Evolutionary conservation across 768 basidiomycete genomes (phyloP).

Genomic region (Mycena chlorophos): DNA sequence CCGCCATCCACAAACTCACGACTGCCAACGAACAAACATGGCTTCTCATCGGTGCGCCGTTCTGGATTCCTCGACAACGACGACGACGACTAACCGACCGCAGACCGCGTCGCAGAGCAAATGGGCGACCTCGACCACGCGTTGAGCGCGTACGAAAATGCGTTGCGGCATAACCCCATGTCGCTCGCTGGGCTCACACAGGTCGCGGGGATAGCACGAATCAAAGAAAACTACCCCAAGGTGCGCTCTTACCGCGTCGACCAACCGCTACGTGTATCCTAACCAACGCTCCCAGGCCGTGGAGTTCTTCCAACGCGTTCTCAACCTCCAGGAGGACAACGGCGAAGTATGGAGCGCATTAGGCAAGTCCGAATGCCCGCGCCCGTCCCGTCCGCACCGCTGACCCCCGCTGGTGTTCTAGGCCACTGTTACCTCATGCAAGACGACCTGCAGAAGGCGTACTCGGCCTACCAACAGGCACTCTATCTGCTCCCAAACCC

Average conservation of each 20-base stretch:
- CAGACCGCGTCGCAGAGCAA: conserved; percentile 94
- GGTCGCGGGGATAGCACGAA: conserved; percentile 94
- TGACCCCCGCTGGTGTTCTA: conserved; percentile 31
- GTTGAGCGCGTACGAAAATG: conserved; percentile 90
- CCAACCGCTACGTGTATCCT: conserved; percentile 1
- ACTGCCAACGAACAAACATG: conserved; percentile 93
- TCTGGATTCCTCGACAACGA: conserved; percentile 13
- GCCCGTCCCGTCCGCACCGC: conserved; percentile 18
- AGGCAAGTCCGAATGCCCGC: conserved; percentile 47
- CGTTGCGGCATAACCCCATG: conserved; percentile 91
- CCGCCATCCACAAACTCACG: conserved; percentile 74
- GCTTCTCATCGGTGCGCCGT: conserved; percentile 79
- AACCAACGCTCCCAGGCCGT: conserved; percentile 65
- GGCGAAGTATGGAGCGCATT: conserved; percentile 99
- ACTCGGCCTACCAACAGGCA: conserved; percentile 97
- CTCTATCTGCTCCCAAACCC: conserved; percentile 94
- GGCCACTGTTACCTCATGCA: conserved; percentile 99
- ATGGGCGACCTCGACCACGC: conserved; percentile 94
- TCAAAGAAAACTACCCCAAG: conserved; percentile 97
- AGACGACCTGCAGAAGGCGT: conserved; percentile 97
- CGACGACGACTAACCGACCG: conserved; percentile 13
- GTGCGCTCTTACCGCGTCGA: conserved; percentile 46
- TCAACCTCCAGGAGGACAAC: conserved; percentile 89
- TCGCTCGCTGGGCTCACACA: conserved; percentile 89
- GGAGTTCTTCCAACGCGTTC: conserved; percentile 93